A percentile compares a stretch with the other conserved stretches of the same genome.
Evolutionary conservation across 257 asterid genomes (phyloP).

Genomic region (Capsicum chinense): DNA sequence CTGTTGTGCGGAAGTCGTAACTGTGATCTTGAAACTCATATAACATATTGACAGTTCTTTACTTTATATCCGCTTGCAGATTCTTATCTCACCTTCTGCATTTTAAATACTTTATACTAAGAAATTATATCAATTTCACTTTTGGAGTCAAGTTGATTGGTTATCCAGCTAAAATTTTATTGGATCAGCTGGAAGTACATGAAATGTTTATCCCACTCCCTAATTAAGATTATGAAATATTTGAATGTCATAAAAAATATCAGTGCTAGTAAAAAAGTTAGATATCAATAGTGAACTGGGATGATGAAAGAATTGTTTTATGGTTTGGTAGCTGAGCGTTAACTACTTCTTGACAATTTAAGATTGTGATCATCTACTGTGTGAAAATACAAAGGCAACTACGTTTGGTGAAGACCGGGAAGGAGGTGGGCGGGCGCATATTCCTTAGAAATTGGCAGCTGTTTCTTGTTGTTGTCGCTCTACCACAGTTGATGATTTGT

Average conservation of each 20-base stretch:
- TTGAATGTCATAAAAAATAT: not conserved
- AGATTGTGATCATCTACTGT: slow-evolving; percentile 1
- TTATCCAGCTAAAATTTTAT: slow-evolving; percentile 20
- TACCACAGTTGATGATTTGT: not conserved
- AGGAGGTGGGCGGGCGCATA: too few relatives aligned
- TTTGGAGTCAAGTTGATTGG: not conserved
- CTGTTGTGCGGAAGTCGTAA: not conserved
- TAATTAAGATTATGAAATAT: not conserved
- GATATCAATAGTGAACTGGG: not conserved
- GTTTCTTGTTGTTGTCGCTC: not conserved
- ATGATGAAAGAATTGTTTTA: not conserved
- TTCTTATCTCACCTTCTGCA: not conserved
- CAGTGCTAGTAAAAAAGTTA: not conserved
- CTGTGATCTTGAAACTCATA: not conserved
- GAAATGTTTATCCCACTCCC: slow-evolving; percentile 21
- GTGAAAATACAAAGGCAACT: not conserved
- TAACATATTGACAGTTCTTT: not conserved
- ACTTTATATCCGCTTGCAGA: not conserved
- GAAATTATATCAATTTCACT: not conserved
- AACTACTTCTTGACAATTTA: not conserved
- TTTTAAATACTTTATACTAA: not conserved
- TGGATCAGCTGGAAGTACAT: not conserved
- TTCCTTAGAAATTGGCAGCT: not conserved
- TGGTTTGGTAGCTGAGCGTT: not conserved
- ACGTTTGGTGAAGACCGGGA: not conserved